Evolutionary conservation across 1,139 yeast species (phyloP).

Genomic region (Debaryomycetaceae sp.): DNA sequence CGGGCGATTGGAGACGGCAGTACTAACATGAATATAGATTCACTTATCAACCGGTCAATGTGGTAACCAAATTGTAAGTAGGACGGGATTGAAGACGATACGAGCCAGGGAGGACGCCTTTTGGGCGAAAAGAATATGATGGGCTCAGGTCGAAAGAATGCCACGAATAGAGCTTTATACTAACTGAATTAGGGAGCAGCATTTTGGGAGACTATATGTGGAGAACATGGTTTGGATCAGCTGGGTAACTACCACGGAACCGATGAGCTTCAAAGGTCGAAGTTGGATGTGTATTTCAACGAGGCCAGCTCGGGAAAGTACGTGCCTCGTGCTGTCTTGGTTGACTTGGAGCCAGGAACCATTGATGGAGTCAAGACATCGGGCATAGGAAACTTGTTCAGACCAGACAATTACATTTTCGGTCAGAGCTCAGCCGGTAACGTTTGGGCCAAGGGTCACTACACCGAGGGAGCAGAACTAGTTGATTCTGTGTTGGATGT

Average conservation of each 20-base stretch:
- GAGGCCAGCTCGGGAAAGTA: slow-evolving; percentile 78
- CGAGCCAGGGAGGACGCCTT: neutral
- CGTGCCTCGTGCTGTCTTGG: slow-evolving; percentile 90
- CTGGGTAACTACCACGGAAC: slow-evolving; percentile 74
- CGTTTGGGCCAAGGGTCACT: slow-evolving; percentile 96
- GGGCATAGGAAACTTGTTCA: slow-evolving; percentile 73
- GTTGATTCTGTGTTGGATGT: slow-evolving; percentile 87
- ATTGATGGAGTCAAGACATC: slow-evolving; percentile 81
- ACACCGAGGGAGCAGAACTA: slow-evolving; percentile 93
- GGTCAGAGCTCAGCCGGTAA: slow-evolving; percentile 94
- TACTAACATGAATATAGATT: slow-evolving; percentile 44
- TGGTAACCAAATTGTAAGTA: slow-evolving; percentile 94
- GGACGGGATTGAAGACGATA: slow-evolving; percentile 1
- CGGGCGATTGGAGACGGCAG: neutral
- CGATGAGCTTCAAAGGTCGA: slow-evolving; percentile 62
- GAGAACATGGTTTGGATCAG: slow-evolving; percentile 91
- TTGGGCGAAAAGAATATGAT: neutral
- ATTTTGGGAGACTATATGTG: slow-evolving; percentile 96
- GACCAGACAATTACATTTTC: slow-evolving; percentile 86
- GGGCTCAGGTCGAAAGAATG: neutral
- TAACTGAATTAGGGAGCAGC: slow-evolving; percentile 69
- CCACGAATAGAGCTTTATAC: slow-evolving; percentile 1
- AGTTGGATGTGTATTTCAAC: slow-evolving; percentile 48
- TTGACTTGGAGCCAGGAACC: slow-evolving; percentile 92
- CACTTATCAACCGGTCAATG: slow-evolving; percentile 98